Evolutionary conservation across 2,329 filamentous ascomycete species (phyloP), one percentile per base, ranked within the genome.

Genomic region (Xylaria hypoxylon): DNA sequence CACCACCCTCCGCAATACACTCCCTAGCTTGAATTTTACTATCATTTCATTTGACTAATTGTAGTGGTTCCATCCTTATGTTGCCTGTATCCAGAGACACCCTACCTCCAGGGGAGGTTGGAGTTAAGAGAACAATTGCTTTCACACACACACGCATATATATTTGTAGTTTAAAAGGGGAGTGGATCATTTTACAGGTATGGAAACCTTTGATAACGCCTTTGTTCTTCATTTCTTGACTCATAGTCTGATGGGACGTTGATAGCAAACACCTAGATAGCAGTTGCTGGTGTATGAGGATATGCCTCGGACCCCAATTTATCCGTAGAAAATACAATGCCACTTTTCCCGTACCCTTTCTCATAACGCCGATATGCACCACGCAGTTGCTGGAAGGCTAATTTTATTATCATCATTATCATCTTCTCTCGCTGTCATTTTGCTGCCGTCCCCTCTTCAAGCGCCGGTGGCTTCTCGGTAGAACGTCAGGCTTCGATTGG

Each of bases 381-480:
- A 71, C 59, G 59, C 35, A 68, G 40, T 56, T 70, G 61, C 61
- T 57, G n/a, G 50, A 58, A 60, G 35, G 47, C 48, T 51, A 55
- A 62, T 55, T 22, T 40, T 17, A 59, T 53, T 38, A 55, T 45
- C 44, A 53, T 64, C 22, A 50, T 67, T 45, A 53, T 45, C 19
- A 5, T 61, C 42, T 17, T 19, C 8, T n/a, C 45, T 47, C 24
- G 28, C 33, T 33, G 31, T 26, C 31, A 22, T 31, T 13, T 28
- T 19, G 52, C 24, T 24, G 40, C 31, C 24, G 7, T 22, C 19
- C 19, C 58, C n/a, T 28, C 31, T 57, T 64, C 26, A 70, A 24
- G 67, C 67, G n/a, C 92, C 92, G 22, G 90, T 94, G 56, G 93
- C 93, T 81, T 97, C 93, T 47, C 93, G 85, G 77, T 96, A 97